Evolutionary conservation across 345 rosid genomes (phyloP), one percentile per base, ranked within the genome.

Genomic region (Heritiera fomes): DNA sequence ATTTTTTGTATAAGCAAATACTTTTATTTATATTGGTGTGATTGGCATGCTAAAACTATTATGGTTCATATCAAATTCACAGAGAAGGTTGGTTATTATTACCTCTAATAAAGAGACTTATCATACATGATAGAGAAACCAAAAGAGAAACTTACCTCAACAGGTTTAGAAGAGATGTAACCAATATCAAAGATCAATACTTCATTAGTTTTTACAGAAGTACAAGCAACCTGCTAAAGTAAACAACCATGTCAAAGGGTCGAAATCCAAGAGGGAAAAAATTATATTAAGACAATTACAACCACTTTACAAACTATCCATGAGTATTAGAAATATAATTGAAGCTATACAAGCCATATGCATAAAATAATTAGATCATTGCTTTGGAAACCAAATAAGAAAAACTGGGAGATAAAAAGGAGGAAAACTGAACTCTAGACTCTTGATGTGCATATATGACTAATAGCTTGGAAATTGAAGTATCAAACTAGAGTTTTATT

Each of bases 141-240:
- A 75, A 82, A 72, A 71, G 6, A 55, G 78, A 43, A 43, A 77
- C 91, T 84, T 86, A 91, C 99, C 86, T 90, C 89, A 73, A 83
- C 80, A 53, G 98, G 98, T 72, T 89, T 82, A n/a, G 91, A 79
- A 79, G 98, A 92, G 63, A 90, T 63, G 80, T 90, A 94, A 77
- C 97, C 89, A 82, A 96, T 86, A 81, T 96, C 97, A 58, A 87
- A 96, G 75, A 96, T 83, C 5, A 80, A 83, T 45, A 91, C 92
- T 84, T 87, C 90, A 55, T 88, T 84, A 28, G 60, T 84, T 85
- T 82, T 88, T 81, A 78, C 74, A 50, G 98, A 94, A 73, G 93
- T 70, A 77, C 97, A 94, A 70, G 87, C 99, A 80, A 96, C 92
- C 99, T 96, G 81, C 49, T 58, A 80, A 62, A 18, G 46, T 40